Evolutionary conservation across 116 monocot species (phyloP), one percentile per base, ranked within the genome.

Genomic region (Thalassia testudinum): DNA sequence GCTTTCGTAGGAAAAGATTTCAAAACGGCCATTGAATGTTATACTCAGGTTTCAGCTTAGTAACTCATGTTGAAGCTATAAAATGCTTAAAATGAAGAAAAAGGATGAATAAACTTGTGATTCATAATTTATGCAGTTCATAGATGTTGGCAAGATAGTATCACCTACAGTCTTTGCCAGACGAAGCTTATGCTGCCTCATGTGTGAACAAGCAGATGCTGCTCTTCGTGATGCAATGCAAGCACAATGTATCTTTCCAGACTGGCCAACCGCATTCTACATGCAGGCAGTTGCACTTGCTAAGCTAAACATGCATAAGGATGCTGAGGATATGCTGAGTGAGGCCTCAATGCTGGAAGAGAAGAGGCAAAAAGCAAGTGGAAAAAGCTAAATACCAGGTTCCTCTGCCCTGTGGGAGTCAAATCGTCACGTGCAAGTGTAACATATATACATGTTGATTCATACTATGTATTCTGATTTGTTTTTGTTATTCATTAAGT

Each of bases 251-350:
- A 65, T 83, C 5, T 71, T 66, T 42, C 80, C 80, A 3, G 89
- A 83, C 18, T 89, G 89, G 89, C 80, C 89, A 5, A 89, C 80
- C 8, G 89, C 83, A 5, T 89, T 89, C 69, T 89, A 89, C 62
- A 83, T 89, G 80, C 89, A 89, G 51, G 89, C 89, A 12, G 77
- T 83, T 0, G 83, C 89, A 5, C 68, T 89, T 17, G 61, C 77
- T 10, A 83, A 83, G 75, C 73, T 89, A 17, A 56, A 83, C 61
- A 83, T 89, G 90, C 56, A 78, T 44, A 78, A 55, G 19, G 90
- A 90, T 54, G 78, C 85, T 5, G 53, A 54, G 0, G 90, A 90
- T 50, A 90, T 90, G 90, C 47, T 84, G 43, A 81, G 73, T 24
- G 90, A 90, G 54, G 90, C 90, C 1, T 66, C 90, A 21, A 49